Evolutionary conservation across 2,329 filamentous ascomycete genomes (phyloP).

Genomic region (Alternaria sp.): DNA sequence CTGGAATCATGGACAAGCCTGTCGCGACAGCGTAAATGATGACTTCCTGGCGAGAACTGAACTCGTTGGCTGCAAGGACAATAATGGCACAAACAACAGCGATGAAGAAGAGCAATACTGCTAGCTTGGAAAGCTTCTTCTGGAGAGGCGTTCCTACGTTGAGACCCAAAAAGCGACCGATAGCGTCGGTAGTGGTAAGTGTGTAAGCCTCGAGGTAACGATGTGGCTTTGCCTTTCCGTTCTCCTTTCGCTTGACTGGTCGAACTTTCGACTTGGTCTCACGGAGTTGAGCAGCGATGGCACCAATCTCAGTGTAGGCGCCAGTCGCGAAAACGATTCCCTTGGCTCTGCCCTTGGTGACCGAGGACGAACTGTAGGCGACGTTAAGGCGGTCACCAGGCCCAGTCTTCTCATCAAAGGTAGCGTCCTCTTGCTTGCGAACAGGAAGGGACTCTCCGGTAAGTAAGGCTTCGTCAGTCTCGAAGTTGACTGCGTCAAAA

Average conservation of each 20-base stretch:
- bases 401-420: constrained; percentile 63
- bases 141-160: constrained; percentile 52
- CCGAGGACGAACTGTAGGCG: constrained; percentile 70
- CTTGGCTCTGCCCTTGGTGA: constrained; percentile 74
- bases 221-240: constrained; percentile 48
- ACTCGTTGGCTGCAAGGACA: constrained; percentile 52
- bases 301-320: constrained; percentile 77
- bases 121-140: constrained; percentile 48
- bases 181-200: constrained; percentile 56
- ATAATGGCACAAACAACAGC: constrained; percentile 52
- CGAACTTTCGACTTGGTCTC: constrained; percentile 54
- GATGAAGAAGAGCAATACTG: constrained; percentile 48
- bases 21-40: constrained; percentile 53
- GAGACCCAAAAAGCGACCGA: constrained; percentile 52
- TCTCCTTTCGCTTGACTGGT: constrained; percentile 53
- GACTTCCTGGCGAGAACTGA: constrained; percentile 51
- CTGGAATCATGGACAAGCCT: constrained; percentile 52
- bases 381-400: constrained; percentile 75
- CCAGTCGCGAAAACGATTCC: constrained; percentile 74
- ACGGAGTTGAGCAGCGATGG: constrained; percentile 73
- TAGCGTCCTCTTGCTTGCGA: constrained; percentile 67
- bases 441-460: constrained; percentile 76
- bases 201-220: constrained; percentile 61
- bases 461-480: constrained; percentile 76
- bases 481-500: constrained; percentile 75